Evolutionary conservation across 176 grass and related monocot genomes (phyloP).

Genomic region (Oryza punctata): DNA sequence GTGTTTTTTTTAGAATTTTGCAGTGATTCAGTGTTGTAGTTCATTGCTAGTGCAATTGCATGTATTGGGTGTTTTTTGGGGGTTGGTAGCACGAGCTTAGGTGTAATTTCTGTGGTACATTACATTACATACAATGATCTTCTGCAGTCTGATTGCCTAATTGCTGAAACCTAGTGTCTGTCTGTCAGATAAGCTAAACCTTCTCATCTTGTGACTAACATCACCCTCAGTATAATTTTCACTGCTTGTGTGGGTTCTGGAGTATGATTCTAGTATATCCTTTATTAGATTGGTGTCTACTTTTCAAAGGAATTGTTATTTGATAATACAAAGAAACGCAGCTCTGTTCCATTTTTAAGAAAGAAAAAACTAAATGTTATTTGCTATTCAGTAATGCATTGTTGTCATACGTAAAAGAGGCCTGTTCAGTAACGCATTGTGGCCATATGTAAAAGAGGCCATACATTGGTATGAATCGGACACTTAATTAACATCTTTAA

Average conservation of each 20-base stretch:
- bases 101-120: background rate
- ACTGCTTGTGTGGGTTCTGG: background rate
- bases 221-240: background rate
- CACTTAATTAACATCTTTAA: background rate
- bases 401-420: conserved; percentile 14
- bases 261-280: background rate
- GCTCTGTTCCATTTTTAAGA: too few relatives aligned
- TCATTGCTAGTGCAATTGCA: background rate
- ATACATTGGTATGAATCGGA: conserved; percentile 5
- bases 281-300: background rate
- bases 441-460: conserved; percentile 15
- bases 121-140: conserved; percentile 11
- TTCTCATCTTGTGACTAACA: background rate
- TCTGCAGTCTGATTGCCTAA: background rate
- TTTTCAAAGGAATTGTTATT: background rate
- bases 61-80: background rate
- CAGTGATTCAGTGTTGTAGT: background rate
- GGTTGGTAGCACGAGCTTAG: background rate
- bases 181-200: background rate
- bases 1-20: too few relatives aligned
- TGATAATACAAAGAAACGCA: background rate
- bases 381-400: conserved; percentile 17
- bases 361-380: background rate
- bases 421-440: conserved; percentile 18
- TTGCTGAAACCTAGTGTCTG: background rate